Evolutionary conservation across 257 asterid species (phyloP), one percentile per base, ranked within the genome.

Genomic region (Dorcoceras hygrometricum): DNA sequence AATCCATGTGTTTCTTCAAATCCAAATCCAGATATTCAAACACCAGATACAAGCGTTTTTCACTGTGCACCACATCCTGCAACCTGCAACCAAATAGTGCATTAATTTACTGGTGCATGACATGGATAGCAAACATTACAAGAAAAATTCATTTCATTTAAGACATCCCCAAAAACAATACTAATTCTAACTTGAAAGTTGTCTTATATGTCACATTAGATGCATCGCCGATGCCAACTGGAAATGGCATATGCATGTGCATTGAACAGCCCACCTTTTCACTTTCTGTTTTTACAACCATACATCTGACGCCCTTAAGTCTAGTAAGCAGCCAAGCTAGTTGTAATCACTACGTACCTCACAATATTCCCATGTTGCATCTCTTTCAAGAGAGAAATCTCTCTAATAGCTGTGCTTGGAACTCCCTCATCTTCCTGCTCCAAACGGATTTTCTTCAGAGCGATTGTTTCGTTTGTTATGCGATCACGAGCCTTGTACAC

Each of bases 361-460:
- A 93, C 98, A 29, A 93, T 93, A 71, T 90, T 93, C 50, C 86
- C 94, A 69, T 93, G 98, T 63, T 93, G 96, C 98, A 93, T 93
- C 87, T 90, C 98, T 75, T 93, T 90, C 82, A 93, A 77, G 34
- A 93, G 91, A n/a, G 98, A 93, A 32, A 93, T 93, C 83, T 90
- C 98, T 78, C 97, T 82, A 62, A 93, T 93, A 71, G 98, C 97
- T 3, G 97, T 93, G 79, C 97, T 93, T 11, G 98, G 98, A n/a
- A 93, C 98, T 51, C 98, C 98, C 71, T 93, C 98, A 68, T 93
- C 98, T 72, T 93, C 98, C 81, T 93, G 96, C 86, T 93, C 97
- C 75, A 93, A 83, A 31, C 98, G 86, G 73, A 93, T 93, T 83
- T 93, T 93, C 88, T 93, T 93, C 81, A 93, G 76, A 53, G 98